These are phyloP conservation scores for Fomes fomentarius DNA, from an alignment of 1,284 basidiomycete genomes.

Conservation along the genomic window DNA sequence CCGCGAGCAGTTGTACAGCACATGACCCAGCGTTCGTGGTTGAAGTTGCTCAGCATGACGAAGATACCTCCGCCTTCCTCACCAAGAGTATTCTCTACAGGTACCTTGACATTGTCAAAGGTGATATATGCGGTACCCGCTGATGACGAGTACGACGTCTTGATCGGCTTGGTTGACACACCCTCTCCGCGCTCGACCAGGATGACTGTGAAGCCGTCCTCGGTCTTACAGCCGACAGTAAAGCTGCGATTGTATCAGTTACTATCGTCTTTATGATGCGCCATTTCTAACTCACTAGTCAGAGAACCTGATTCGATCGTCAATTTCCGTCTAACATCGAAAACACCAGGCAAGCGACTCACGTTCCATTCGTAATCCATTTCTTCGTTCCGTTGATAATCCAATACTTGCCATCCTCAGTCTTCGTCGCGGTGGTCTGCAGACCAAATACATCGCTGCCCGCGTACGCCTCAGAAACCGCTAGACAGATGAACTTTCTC, in stretches of 20 bases:
- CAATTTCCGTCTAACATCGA: not conserved
- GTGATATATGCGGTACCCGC: conserved; percentile 88
- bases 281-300: conserved; percentile 44
- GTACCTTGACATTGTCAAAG: conserved; percentile 87
- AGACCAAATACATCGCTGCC: conserved; percentile 89
- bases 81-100: conserved; percentile 86
- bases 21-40: conserved; percentile 74
- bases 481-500: conserved; percentile 82
- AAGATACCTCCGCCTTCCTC: conserved; percentile 83
- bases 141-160: conserved; percentile 78
- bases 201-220: conserved; percentile 84
- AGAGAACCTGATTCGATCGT: conserved; percentile 38
- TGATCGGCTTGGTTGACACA: conserved; percentile 85
- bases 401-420: conserved; percentile 84
- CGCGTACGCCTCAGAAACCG: conserved; percentile 81
- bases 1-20: conserved; percentile 58
- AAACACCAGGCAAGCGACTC: conserved; percentile 23
- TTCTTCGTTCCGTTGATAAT: conserved; percentile 83
- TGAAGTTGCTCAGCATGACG: conserved; percentile 77
- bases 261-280: not conserved
- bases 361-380: conserved; percentile 88
- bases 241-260: conserved; percentile 42
- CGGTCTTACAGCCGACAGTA: conserved; percentile 64
- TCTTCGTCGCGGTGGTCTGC: conserved; percentile 82
- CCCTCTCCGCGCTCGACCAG: conserved; percentile 78